Evolutionary conservation across 495 filamentous ascomycete species (phyloP).

Genomic region (Talaromyces borbonicus): DNA sequence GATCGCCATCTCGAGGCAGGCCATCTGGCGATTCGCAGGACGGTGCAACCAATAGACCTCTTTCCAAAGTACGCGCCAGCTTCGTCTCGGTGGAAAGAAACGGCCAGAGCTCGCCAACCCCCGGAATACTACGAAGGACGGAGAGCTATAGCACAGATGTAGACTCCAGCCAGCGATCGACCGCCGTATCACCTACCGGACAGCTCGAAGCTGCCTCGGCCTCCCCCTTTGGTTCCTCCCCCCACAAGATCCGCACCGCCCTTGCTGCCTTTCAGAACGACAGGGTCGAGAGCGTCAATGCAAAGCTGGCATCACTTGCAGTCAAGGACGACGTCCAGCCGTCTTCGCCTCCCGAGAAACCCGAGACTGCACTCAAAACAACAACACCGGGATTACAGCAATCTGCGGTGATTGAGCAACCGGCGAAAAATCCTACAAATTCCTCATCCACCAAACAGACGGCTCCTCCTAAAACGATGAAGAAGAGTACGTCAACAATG

Average conservation of each 20-base stretch:
- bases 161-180: slow-evolving; percentile 5
- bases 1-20: slow-evolving; percentile 63
- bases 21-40: slow-evolving; percentile 49
- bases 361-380: neutral
- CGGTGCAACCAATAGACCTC: slow-evolving; percentile 43
- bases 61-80: slow-evolving; percentile 71
- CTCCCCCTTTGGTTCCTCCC: slow-evolving; percentile 2
- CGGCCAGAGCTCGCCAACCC: slow-evolving; percentile 11
- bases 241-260: slow-evolving; percentile 5
- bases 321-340: slow-evolving; percentile 1
- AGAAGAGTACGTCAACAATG: slow-evolving; percentile 33
- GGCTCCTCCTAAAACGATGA: slow-evolving; percentile 21
- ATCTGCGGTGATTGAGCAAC: neutral
- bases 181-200: slow-evolving; percentile 4
- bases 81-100: slow-evolving; percentile 68
- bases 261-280: slow-evolving; percentile 6
- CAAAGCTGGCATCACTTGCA: neutral
- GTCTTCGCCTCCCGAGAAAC: neutral
- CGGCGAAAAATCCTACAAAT: slow-evolving; percentile 9
- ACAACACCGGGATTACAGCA: neutral
- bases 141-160: slow-evolving; percentile 5
- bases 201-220: slow-evolving; percentile 6
- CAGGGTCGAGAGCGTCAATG: slow-evolving; percentile 1
- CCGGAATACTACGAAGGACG: slow-evolving; percentile 4
- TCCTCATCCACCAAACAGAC: slow-evolving; percentile 15